Conservation (phyloP, 768 basidiomycete genomes). For the Suillus weaverae region DNA sequence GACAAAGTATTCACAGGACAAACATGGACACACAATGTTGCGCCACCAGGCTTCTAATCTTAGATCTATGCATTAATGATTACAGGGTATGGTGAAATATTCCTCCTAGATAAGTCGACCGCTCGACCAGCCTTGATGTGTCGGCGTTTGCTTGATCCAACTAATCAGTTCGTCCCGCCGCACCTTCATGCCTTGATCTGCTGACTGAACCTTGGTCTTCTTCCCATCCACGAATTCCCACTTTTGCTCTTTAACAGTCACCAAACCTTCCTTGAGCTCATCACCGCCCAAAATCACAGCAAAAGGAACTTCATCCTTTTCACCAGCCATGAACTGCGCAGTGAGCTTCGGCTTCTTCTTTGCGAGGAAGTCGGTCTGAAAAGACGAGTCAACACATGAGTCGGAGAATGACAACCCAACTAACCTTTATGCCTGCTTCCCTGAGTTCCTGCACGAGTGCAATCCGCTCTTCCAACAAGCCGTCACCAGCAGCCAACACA, state of each 20-base stretch:
- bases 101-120: constrained; percentile 27
- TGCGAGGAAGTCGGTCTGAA: constrained; percentile 86
- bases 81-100: background rate
- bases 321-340: constrained; percentile 86
- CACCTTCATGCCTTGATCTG: constrained; percentile 67
- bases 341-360: constrained; percentile 89
- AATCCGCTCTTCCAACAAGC: constrained; percentile 83
- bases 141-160: constrained; percentile 54
- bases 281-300: constrained; percentile 88
- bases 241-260: constrained; percentile 88
- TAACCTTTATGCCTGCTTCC: constrained; percentile 84
- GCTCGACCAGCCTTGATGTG: constrained; percentile 32
- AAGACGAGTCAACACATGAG: constrained; percentile 7
- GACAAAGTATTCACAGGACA: constrained; percentile 5
- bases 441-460: constrained; percentile 76
- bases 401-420: constrained; percentile 18
- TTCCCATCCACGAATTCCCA: constrained; percentile 76
- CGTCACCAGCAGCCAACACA: constrained; percentile 90
- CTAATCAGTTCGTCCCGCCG: constrained; percentile 57
- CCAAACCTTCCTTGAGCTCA: constrained; percentile 81
- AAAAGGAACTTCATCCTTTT: constrained; percentile 90
- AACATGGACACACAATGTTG: constrained; percentile 8
- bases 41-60: constrained; percentile 6
- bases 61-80: background rate
- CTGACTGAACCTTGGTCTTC: constrained; percentile 60